Percentiles rank a stretch among this genome's conserved stretches.
These are phyloP conservation scores for Helianthus annuus DNA, from an alignment of 129 eudicot species.

Conservation along the genomic window HanXRQr2.0-SUNRISE NC_035435.2:110656008-110656507, in stretches of 20 bases:
- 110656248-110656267: background rate
- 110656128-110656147: no score
- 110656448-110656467: constrained; percentile 76
- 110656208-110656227: background rate
- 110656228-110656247: background rate
- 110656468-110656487: constrained; percentile 91
- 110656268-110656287: background rate
- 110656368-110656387: background rate
- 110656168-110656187: no score
- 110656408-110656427: constrained; percentile 12
- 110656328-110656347: background rate
- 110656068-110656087: no score
- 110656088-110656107: no score
- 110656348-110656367: background rate
- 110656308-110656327: background rate
- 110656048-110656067: no score
- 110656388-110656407: background rate
- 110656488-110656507: constrained; percentile 99
- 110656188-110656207: no score
- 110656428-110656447: constrained; percentile 47
- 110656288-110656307: background rate
- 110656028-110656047: no score
- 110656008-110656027: no score
- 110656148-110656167: no score
- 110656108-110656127: no score